These are phyloP conservation scores for Lepidium africanum DNA, from an alignment of 345 rosid species.

Conservation along the genomic window DNA sequence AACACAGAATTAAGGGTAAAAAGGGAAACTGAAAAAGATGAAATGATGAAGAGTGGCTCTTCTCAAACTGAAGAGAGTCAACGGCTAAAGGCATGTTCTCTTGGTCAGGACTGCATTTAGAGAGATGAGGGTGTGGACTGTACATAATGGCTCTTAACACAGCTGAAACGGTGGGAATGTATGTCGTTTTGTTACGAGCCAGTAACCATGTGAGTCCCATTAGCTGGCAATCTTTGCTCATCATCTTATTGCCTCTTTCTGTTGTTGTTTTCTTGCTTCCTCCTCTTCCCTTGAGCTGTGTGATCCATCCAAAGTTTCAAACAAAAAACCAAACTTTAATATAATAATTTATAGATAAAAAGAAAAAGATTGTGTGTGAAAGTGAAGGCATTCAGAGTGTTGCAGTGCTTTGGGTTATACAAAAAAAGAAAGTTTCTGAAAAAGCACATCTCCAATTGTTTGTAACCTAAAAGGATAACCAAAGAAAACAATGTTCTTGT, in stretches of 20 bases:
- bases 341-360: background rate
- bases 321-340: background rate
- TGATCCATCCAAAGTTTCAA: background rate
- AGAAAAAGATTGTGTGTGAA: slow-evolving; percentile 7
- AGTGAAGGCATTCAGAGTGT: slow-evolving; percentile 7
- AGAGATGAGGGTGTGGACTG: slow-evolving; percentile 67
- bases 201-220: slow-evolving; percentile 99
- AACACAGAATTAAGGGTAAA: slow-evolving; percentile 25
- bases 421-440: slow-evolving; percentile 26
- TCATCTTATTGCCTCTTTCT: slow-evolving; percentile 79
- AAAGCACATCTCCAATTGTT: slow-evolving; percentile 21
- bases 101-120: slow-evolving; percentile 92
- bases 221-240: slow-evolving; percentile 82
- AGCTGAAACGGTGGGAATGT: slow-evolving; percentile 96
- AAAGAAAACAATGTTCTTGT: slow-evolving; percentile 6
- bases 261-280: slow-evolving; percentile 41
- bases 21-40: slow-evolving; percentile 18
- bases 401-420: slow-evolving; percentile 18
- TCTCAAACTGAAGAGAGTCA: slow-evolving; percentile 82
- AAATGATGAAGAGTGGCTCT: slow-evolving; percentile 37
- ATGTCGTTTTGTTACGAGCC: slow-evolving; percentile 87
- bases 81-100: slow-evolving; percentile 99
- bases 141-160: slow-evolving; percentile 92
- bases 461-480: slow-evolving; percentile 32
- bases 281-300: slow-evolving; percentile 79